Percentiles rank a stretch among this genome's conserved stretches.
Evolutionary conservation across 345 rosid species (phyloP).

Genomic region (Noccaea caerulescens): DNA sequence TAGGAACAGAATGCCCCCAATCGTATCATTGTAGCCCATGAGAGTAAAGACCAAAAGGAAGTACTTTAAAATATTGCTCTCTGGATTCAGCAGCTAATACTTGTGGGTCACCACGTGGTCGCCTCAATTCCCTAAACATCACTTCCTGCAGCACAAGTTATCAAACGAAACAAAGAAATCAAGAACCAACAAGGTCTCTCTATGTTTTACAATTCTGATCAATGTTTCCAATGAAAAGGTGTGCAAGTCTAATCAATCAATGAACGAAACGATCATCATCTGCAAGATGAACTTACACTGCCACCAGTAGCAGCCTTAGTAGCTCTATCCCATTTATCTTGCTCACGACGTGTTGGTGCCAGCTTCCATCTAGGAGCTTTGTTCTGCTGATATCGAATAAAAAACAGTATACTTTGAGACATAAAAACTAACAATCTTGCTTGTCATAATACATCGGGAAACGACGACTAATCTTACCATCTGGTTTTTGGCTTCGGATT

Average conservation of each 20-base stretch:
- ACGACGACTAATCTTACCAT: constrained; percentile 16
- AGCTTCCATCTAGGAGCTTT: constrained; percentile 60
- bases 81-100: constrained; percentile 77
- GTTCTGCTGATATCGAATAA: constrained; percentile 41
- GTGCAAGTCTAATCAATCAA: neutral
- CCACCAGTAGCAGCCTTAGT: constrained; percentile 87
- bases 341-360: constrained; percentile 85
- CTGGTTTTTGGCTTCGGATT: constrained; percentile 50
- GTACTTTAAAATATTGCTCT: constrained; percentile 79
- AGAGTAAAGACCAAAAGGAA: constrained; percentile 7
- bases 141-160: constrained; percentile 54
- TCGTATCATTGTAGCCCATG: neutral
- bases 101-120: constrained; percentile 73
- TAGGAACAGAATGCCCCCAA: neutral
- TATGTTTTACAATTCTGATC: neutral
- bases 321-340: constrained; percentile 93
- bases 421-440: constrained; percentile 15
- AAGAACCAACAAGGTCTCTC: constrained; percentile 30
- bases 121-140: constrained; percentile 66
- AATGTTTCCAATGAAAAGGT: neutral
- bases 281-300: constrained; percentile 58
- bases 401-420: constrained; percentile 19
- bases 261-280: neutral
- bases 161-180: constrained; percentile 2
- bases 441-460: neutral